Base-by-base conservation (phyloP, 2,329 filamentous ascomycete genomes). In the Cercospora citrullina region DNA sequence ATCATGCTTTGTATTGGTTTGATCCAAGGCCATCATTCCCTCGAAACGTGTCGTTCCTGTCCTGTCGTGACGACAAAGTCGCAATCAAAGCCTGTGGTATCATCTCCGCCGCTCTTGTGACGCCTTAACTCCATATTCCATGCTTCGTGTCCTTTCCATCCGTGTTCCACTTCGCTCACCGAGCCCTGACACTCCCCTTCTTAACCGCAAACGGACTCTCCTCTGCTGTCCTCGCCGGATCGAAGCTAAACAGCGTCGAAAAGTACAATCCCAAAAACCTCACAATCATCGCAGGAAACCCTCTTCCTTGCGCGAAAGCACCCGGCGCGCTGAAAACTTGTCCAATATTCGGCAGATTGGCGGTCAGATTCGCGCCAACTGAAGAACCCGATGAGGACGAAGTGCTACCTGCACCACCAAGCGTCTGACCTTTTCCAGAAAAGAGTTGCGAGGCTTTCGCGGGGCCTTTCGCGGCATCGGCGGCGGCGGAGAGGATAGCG, bases 261-360 rank as follows among this genome's bases (percentile, higher is more conserved):
- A 84, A 71, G 70, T 84, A 84, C 60, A 84, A 69, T 42, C 79
- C 82, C n/a, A 83, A 58, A 66, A 84, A 84, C 63, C 82, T 73
- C 53, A 83, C 78, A 14, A 81, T 68, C 58, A 77, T 72, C 70
- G 82, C 80, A 39, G 77, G 75, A 16, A 81, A 66, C 0, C 81
- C 79, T 59, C 71, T 69, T 1, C 76, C 75, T 57, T 78, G 76
- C 36, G 75, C 70, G 60, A 76, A 77, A 31, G 69, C 65, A 39
- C 69, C 76, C 1, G 77, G 76, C 69, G 70, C 72, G 66, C 60
- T 74, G 62, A 73, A 75, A 30, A 60, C 68, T 68, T 72, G 69
- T 39, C 66, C 69, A 26, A 75, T 14, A 33, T 67, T 72, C 45
- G 72, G 71, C 16, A 71, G 59, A 12, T 55, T 65, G 5, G 68